These are phyloP conservation scores for Pulveroboletus ravenelii DNA, from an alignment of 768 basidiomycete species.

Conservation along the genomic window DNA sequence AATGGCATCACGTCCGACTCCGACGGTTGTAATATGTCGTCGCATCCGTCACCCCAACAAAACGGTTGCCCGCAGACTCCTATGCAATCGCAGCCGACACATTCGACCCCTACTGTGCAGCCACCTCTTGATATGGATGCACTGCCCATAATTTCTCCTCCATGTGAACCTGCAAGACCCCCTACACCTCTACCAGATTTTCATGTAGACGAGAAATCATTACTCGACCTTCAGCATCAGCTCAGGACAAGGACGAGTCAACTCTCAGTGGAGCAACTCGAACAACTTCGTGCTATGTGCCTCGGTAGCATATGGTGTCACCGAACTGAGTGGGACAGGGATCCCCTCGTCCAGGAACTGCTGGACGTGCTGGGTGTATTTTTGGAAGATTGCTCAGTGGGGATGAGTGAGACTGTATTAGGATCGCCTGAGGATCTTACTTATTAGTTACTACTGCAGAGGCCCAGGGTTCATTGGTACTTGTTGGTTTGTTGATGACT, in stretches of 20 bases:
- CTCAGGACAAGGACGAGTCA: constrained; percentile 51
- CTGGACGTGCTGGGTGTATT: constrained; percentile 55
- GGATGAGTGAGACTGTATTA: constrained; percentile 5
- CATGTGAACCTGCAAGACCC: constrained; percentile 46
- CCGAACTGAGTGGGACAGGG: constrained; percentile 79
- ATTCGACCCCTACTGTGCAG: constrained; percentile 7
- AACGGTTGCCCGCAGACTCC: constrained; percentile 13
- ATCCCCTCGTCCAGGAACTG: constrained; percentile 57
- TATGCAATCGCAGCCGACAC: neutral
- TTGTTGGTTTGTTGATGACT: neutral
- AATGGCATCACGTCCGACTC: constrained; percentile 20
- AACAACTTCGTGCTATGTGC: constrained; percentile 85
- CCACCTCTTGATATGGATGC: constrained; percentile 11
- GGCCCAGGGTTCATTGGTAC: neutral
- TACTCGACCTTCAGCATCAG: constrained; percentile 45
- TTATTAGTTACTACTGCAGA: neutral
- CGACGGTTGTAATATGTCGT: neutral
- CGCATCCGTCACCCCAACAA: constrained; percentile 6
- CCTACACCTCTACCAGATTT: constrained; percentile 80
- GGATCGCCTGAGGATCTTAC: constrained; percentile 1
- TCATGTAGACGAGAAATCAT: constrained; percentile 46
- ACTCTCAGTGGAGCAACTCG: constrained; percentile 84
- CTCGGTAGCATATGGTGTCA: constrained; percentile 80
- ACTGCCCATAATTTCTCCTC: constrained; percentile 20
- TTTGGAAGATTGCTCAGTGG: constrained; percentile 53